phyloP scores from a whole-genome alignment of 179 eudicot species.

The Actinidia polygama region DNA sequence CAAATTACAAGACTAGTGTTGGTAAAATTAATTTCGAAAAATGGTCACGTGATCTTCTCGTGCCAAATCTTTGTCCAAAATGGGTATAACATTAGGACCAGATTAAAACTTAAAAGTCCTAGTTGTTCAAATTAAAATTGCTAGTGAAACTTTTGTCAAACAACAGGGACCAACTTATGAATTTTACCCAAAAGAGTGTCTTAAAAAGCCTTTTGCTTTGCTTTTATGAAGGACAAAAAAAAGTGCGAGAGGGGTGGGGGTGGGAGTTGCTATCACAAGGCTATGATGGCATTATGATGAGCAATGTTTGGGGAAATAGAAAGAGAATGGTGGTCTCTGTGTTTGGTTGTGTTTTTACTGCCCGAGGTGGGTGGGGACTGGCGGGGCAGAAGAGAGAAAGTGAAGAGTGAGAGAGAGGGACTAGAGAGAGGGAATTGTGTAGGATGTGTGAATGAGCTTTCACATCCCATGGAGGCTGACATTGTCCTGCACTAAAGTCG shows the following conservation, averaged over 20 bases:
- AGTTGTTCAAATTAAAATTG: too few relatives aligned
- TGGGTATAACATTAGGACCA: too few relatives aligned
- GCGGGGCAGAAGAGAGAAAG: neutral
- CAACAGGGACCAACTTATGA: too few relatives aligned
- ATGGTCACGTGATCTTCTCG: too few relatives aligned
- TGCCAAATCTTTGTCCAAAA: too few relatives aligned
- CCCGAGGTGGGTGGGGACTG: constrained; percentile 32
- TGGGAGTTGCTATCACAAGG: constrained; percentile 25
- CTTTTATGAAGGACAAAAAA: constrained; percentile 18
- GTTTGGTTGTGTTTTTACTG: constrained; percentile 24
- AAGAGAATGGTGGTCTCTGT: constrained; percentile 40
- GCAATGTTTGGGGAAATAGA: constrained; percentile 15
- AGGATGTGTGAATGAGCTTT: constrained; percentile 29
- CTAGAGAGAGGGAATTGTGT: constrained; percentile 12
- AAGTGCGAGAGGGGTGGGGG: neutral
- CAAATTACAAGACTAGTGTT: too few relatives aligned
- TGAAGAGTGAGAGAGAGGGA: neutral
- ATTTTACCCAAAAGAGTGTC: neutral
- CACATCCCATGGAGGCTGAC: constrained; percentile 37
- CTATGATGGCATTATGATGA: constrained; percentile 42
- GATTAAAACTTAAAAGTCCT: too few relatives aligned
- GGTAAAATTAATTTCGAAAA: too few relatives aligned
- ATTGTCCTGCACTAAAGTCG: constrained; percentile 24
- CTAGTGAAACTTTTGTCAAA: too few relatives aligned
- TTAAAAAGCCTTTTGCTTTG: constrained; percentile 18